phyloP scores from a whole-genome alignment of 768 basidiomycete species.

The Harrya chromipes region DNA sequence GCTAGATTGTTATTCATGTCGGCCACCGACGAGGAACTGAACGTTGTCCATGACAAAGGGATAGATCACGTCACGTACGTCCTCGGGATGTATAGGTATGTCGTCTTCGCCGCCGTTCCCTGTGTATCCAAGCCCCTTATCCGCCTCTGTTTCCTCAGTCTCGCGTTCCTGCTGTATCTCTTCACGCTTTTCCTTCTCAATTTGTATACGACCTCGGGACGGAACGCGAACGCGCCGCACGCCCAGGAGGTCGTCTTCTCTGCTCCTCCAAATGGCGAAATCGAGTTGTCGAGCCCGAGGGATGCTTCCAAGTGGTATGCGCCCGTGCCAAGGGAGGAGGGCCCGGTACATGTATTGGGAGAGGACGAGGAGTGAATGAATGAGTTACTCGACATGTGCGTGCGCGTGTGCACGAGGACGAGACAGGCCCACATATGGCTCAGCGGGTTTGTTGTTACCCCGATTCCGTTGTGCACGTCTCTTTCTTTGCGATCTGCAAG shows the following conservation, averaged over 20 bases:
- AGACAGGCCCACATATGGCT: too few species aligned
- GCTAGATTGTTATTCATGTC: conserved; percentile 82
- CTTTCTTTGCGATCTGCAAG: too few species aligned
- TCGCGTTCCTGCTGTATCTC: conserved; percentile 77
- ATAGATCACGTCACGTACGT: conserved; percentile 94
- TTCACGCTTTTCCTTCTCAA: conserved; percentile 69
- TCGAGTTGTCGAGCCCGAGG: conserved; percentile 39
- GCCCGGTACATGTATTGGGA: conserved; percentile 44
- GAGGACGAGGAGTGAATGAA: conserved; percentile 43
- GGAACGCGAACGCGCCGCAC: conserved; percentile 40
- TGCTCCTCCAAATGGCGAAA: conserved; percentile 30
- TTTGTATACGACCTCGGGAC: conserved; percentile 62
- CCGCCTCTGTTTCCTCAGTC: conserved; percentile 33
- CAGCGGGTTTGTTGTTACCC: too few species aligned
- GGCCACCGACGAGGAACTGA: conserved; percentile 88
- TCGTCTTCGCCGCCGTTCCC: not conserved
- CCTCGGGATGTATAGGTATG: conserved; percentile 77
- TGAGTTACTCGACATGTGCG: not conserved
- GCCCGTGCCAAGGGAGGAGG: conserved; percentile 48
- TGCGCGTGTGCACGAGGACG: not conserved
- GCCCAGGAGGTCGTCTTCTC: conserved; percentile 18
- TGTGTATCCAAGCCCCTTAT: not conserved
- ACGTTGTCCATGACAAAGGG: conserved; percentile 60
- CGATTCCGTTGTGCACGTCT: too few species aligned
- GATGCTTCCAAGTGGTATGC: conserved; percentile 59